A percentile compares a stretch with the other conserved stretches of the same genome.
These are phyloP conservation scores for Nothophytophthora sp. DNA, from an alignment of 352 stramenopile species.

Conservation along the genomic window DNA sequence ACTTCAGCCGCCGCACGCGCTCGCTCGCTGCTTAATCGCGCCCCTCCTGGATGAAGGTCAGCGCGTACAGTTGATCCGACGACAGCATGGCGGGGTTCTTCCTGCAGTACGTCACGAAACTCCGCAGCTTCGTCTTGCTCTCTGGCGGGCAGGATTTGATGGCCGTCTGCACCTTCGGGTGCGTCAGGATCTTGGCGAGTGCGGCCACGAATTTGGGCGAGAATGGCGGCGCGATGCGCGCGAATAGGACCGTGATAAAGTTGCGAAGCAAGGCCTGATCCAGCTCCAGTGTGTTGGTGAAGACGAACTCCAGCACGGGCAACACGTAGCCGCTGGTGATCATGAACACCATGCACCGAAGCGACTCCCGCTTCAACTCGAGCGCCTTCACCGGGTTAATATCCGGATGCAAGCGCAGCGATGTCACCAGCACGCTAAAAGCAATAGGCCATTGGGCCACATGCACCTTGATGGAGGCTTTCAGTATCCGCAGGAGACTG, in stretches of 20 bases:
- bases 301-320: conserved; percentile 83
- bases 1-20: too few species aligned
- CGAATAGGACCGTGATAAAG: conserved; percentile 83
- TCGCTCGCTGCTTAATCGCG: conserved; percentile 14
- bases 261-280: conserved; percentile 85
- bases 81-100: conserved; percentile 62
- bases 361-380: conserved; percentile 81
- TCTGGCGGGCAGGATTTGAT: conserved; percentile 80
- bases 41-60: conserved; percentile 51
- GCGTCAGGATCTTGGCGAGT: conserved; percentile 73
- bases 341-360: conserved; percentile 88
- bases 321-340: conserved; percentile 87
- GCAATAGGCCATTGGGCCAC: conserved; percentile 82
- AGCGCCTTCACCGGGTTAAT: conserved; percentile 87
- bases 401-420: conserved; percentile 70
- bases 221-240: conserved; percentile 72
- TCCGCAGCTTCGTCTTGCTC: conserved; percentile 72
- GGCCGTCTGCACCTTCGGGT: conserved; percentile 85
- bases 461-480: conserved; percentile 78
- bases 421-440: conserved; percentile 79
- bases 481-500: conserved; percentile 75
- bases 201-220: conserved; percentile 75
- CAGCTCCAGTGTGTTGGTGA: conserved; percentile 75
- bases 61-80: conserved; percentile 63
- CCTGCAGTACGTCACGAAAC: conserved; percentile 70